Base-by-base conservation (phyloP, 169 alveolate species). In the Plasmodium ovale region DNA sequence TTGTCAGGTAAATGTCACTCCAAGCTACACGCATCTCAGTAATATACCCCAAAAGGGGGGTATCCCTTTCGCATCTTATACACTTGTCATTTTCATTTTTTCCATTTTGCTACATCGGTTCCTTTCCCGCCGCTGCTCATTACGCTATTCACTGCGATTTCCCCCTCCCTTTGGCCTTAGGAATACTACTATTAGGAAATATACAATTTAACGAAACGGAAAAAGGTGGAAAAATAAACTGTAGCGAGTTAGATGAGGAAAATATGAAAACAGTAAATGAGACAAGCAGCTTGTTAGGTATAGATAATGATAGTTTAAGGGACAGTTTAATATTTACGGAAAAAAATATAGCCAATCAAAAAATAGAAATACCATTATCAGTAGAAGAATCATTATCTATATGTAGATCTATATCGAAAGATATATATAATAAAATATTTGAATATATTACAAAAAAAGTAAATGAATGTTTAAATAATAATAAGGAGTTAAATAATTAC, bases 151-250 rank as follows among this genome's bases (percentile, higher is more conserved):
- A 47, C 12, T 68, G 7, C 6, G 7, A 5, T 47, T 47, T 27
- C 35, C 12, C 4, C 9, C 16, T 16, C n/a, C 3, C 21, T 62
- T 68, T 72, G 29, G 73, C 87, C 19, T 58, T 93, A 49, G 97
- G 96, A n/a, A 79, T 95, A 3, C 21, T 95, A 54, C 93, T 95
- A 31, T 65, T 93, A 53, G 97, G 97, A 33, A 94, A 94, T 79
- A 88, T 94, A 1, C 94, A 89, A 69, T 94, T 92, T 72, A 53
- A 71, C 16, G 94, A 89, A 39, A 90, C 82, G 60, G 72, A 87
- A 88, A 56, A 84, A 60, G 94, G 95, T 77, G 74, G 95, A 53
- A 27, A 93, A 94, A 44, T 79, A 71, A 56, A 93, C 91, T 35
- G 96, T 89, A 39, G 82, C 87, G 59, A 58, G 72, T 6, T 67